Base-by-base conservation (phyloP, 202 grass and related monocot species). In the Tripidium arundinaceum region DNA sequence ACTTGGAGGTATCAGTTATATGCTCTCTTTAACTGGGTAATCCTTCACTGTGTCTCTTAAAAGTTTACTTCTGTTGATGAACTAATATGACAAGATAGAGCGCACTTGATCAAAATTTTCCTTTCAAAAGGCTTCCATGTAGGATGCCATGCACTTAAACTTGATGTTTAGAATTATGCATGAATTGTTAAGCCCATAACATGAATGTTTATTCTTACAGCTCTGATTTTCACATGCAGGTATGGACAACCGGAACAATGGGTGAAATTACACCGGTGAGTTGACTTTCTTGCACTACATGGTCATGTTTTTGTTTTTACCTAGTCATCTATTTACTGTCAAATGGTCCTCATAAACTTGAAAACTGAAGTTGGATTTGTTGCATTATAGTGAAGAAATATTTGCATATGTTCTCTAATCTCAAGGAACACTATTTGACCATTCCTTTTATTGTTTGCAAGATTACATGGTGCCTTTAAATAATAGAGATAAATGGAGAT, bases 211-310 rank as follows among this genome's bases (percentile, higher is more conserved):
- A 40, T 62, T 75, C 15, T 55, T 25, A 60, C 60, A 84, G 22
- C 42, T 61, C 37, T 57, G 10, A 15, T 84, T 85, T 83, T 80
- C 72, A 87, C 78, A n/a, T 84, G 65, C 76, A 98, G 95, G 95
- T 93, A 39, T 98, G 95, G 95, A 98, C 95, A 82, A 98, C 95
- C 7, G 95, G 95, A 91, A 98, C 95, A 61, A 98, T 98, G 95
- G 95, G 95, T 21, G 95, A 98, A 84, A 79, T 98, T 55, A 93
- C 95, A 83, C 95, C 95, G 21, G 95, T 95, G 60, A 93, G 92
- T 82, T 77, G 45, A 45, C 18, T 34, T 50, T 71, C 22, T 26
- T 73, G 19, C 39, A 69, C 1, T 50, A 2, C 8, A 11, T 27
- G 7, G 12, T 52, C 24, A 24, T 49, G 34, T 1, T 70, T 80